phyloP scores from a whole-genome alignment of 306 rosid genomes.

The Malus asiatica region DNA sequence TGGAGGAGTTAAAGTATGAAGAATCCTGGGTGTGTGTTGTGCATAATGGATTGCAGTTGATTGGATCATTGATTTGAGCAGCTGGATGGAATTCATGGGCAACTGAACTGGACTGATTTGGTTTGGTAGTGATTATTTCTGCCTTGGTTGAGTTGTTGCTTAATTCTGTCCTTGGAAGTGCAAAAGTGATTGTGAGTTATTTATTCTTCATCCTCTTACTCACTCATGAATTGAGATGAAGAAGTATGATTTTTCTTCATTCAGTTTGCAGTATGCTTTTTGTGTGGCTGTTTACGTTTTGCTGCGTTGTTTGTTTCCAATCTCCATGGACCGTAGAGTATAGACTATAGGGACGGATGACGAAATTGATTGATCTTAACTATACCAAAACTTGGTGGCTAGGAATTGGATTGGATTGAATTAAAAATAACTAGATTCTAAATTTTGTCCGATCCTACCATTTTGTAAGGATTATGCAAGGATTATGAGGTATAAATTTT shows the following conservation, averaged over 20 bases:
- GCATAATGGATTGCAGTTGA: neutral
- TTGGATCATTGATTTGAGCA: neutral
- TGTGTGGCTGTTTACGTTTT: neutral
- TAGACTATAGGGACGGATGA: too few relatives aligned
- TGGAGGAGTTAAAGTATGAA: slow-evolving; percentile 12
- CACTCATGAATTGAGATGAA: neutral
- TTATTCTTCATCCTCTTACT: neutral
- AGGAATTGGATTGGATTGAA: too few relatives aligned
- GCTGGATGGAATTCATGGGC: neutral
- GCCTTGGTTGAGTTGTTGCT: neutral
- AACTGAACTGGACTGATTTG: neutral
- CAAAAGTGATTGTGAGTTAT: neutral
- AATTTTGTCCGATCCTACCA: too few relatives aligned
- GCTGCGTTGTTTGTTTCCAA: too few relatives aligned
- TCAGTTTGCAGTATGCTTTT: neutral
- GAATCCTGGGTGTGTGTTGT: neutral
- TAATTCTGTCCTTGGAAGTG: neutral
- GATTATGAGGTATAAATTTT: too few relatives aligned
- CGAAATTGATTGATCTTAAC: too few relatives aligned
- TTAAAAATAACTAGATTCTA: too few relatives aligned
- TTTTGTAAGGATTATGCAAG: too few relatives aligned
- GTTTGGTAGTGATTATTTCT: neutral
- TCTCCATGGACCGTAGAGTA: too few relatives aligned
- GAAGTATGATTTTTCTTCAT: neutral
- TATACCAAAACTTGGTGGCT: too few relatives aligned